Evolutionary conservation across 179 eudicot genomes (phyloP).

Genomic region (Sideroxylon spinosum): DNA sequence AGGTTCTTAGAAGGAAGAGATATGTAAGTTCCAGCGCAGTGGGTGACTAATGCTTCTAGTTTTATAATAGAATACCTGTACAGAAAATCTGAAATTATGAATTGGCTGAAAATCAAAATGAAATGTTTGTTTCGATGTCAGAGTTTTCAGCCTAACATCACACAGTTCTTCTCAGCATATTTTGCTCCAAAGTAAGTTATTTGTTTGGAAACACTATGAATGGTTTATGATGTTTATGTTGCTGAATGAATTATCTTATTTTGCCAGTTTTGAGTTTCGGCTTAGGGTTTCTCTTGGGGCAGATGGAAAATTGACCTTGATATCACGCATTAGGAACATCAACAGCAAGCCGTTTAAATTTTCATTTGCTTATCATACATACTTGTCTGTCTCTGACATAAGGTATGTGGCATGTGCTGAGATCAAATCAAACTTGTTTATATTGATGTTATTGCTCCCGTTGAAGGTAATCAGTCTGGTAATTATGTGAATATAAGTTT

Average conservation of each 20-base stretch:
- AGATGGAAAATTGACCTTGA: constrained; percentile 53
- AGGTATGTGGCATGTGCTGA: constrained; percentile 35
- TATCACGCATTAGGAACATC: constrained; percentile 75
- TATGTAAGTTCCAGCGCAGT: not conserved
- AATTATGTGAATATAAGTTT: constrained; percentile 3
- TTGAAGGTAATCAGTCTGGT: not conserved
- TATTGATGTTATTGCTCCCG: not conserved
- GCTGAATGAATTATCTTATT: constrained; percentile 16
- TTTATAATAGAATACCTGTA: constrained; percentile 38
- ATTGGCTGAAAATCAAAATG: constrained; percentile 28
- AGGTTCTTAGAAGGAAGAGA: not conserved
- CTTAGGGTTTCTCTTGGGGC: constrained; percentile 66
- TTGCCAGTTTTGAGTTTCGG: constrained; percentile 67
- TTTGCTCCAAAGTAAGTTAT: not conserved
- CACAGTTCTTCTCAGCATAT: not conserved
- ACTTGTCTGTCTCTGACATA: constrained; percentile 79
- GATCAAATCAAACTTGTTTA: not conserved
- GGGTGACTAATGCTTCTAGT: not conserved
- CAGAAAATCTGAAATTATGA: constrained; percentile 19
- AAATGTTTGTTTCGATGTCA: constrained; percentile 3
- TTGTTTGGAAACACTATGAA: not conserved
- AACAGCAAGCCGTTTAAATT: constrained; percentile 78
- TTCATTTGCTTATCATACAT: constrained; percentile 86
- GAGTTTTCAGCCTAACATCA: not conserved
- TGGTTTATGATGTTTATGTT: not conserved